Evolutionary conservation across 257 asterid species (phyloP), one percentile per base, ranked within the genome.

Genomic region (Gentiana straminea): DNA sequence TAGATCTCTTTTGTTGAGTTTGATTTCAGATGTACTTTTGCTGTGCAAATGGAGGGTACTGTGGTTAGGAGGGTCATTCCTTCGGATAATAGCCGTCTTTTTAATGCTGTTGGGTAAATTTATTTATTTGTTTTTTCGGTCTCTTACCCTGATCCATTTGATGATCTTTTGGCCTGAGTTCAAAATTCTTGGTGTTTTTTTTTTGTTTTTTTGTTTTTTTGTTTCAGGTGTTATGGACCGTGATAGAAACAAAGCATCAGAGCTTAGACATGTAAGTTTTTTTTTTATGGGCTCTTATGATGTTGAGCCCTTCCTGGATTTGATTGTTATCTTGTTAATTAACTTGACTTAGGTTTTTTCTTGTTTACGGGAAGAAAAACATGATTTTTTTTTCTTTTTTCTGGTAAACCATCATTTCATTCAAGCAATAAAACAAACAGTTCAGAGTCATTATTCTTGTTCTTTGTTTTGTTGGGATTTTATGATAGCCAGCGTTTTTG

Each of bases 51-150:
- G 98, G 95, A 81, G 60, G 94, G 90, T 46, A 46, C 72, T n/a
- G 74, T 91, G 4, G 84, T 79, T 38, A 74, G 97, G 70, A 80
- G 98, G 73, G 94, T 92, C 38, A 92, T 92, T 64, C 94, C 86
- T 57, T 88, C 98, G 9, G 98, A 92, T 73, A 88, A 92, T 74
- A 85, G 95, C 71, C 88, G 98, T 72, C 94, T 88, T 58, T 92
- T 92, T 67, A 88, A 83, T 69, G 97, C 97, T n/a, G 94, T 92
- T 45, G 95, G 98, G 97, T 92, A 83, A 62, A 60, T 15, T 63
- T 71, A 15, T 15, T 15, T 15, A 15, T 15, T 15, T 15, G 24
- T 34, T 49, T 51, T 64, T 64, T 33, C 24, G 55, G 13, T 50
- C 2, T 51, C 54, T 5, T 49, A 52, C 51, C 36, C 53, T 34